Percentiles rank a stretch among this genome's conserved stretches.
phyloP scores from a whole-genome alignment of 768 basidiomycete species.

The Tephrocybe sp. region DNA sequence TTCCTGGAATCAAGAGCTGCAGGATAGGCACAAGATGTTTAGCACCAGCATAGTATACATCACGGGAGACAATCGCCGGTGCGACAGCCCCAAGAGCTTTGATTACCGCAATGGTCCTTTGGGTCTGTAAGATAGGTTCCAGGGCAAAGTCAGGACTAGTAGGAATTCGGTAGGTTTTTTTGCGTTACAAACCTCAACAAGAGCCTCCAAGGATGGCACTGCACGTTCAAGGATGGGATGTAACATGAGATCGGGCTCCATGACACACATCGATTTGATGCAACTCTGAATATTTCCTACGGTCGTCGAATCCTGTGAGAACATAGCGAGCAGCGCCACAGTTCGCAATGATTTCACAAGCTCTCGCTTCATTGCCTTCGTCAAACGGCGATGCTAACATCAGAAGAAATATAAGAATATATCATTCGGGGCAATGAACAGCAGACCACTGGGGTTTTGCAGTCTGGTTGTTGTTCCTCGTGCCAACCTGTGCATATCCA shows the following conservation, averaged over 20 bases:
- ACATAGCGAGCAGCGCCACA: slow-evolving; percentile 85
- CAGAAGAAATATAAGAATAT: background rate
- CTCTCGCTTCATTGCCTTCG: slow-evolving; percentile 75
- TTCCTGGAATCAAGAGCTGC: slow-evolving; percentile 79
- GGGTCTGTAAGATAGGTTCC: slow-evolving; percentile 47
- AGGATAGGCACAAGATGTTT: slow-evolving; percentile 80
- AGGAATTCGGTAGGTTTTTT: background rate
- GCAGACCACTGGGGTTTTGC: slow-evolving; percentile 71
- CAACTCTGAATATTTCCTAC: slow-evolving; percentile 76
- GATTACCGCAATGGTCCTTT: slow-evolving; percentile 82
- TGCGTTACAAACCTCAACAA: slow-evolving; percentile 70
- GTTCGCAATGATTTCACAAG: slow-evolving; percentile 81
- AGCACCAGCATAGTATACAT: slow-evolving; percentile 78
- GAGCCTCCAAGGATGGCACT: slow-evolving; percentile 80
- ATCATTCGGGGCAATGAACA: background rate
- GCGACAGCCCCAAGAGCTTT: slow-evolving; percentile 82
- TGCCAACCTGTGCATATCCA: slow-evolving; percentile 55
- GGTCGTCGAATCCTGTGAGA: slow-evolving; percentile 76
- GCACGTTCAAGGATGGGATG: slow-evolving; percentile 81
- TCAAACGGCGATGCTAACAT: slow-evolving; percentile 68
- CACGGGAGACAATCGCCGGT: slow-evolving; percentile 74
- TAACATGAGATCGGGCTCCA: slow-evolving; percentile 86
- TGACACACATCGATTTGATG: slow-evolving; percentile 76
- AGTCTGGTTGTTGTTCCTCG: slow-evolving; percentile 72
- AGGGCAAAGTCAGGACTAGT: background rate